Evolutionary conservation across 495 filamentous ascomycete genomes (phyloP).

Genomic region (Aspergillus campestris): DNA sequence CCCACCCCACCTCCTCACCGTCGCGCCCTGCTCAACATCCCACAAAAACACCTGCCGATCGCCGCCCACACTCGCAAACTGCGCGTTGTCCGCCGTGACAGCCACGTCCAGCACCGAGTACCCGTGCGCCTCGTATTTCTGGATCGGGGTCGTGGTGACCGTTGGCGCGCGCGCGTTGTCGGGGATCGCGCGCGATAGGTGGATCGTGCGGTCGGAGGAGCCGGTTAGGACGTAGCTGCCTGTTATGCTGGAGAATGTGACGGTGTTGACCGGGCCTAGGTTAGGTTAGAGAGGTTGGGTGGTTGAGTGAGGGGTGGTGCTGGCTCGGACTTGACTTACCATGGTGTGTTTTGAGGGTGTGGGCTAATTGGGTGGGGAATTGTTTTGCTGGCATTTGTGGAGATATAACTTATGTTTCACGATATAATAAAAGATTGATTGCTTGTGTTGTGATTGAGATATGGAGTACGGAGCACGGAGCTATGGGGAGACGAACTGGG

Average conservation of each 20-base stretch:
- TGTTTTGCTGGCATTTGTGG: conserved; percentile 23
- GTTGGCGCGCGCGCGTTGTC: conserved; percentile 28
- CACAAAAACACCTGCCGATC: conserved; percentile 87
- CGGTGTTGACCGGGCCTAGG: conserved; percentile 32
- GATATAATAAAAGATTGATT: too few species aligned
- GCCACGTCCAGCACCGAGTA: conserved; percentile 80
- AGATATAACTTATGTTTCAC: neutral
- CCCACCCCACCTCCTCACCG: conserved; percentile 64
- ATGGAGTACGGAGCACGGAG: neutral
- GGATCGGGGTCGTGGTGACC: conserved; percentile 51
- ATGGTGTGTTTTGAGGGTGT: conserved; percentile 42
- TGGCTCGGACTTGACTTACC: conserved; percentile 14
- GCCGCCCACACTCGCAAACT: conserved; percentile 75
- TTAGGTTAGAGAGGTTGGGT: neutral
- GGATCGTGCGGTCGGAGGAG: conserved; percentile 73
- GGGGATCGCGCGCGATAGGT: conserved; percentile 63
- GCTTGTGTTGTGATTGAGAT: neutral
- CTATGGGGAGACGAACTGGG: too few species aligned
- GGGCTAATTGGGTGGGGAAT: conserved; percentile 28
- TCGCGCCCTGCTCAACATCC: conserved; percentile 77
- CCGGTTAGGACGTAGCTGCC: conserved; percentile 65
- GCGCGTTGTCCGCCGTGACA: conserved; percentile 67
- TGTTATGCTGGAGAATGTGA: conserved; percentile 33
- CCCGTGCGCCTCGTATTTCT: conserved; percentile 81
- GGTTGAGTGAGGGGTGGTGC: neutral